Evolutionary conservation across 371 early-diverging fungal species (phyloP).

Genomic region (Fennellomyces sp.): DNA sequence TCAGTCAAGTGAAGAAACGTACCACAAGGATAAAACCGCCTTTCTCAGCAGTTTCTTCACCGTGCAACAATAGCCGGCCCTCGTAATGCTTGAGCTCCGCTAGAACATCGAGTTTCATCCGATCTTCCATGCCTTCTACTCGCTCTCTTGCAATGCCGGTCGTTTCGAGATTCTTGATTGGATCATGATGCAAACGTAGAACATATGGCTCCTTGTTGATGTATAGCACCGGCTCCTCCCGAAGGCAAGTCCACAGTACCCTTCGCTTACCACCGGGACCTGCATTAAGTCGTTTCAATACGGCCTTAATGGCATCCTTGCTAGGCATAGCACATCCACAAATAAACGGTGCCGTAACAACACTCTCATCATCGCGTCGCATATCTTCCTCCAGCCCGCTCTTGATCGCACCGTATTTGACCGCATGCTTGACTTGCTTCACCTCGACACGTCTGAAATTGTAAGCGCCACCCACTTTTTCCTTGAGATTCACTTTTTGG

Average conservation of each 20-base stretch:
- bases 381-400: slow-evolving; percentile 45
- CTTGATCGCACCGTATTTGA: slow-evolving; percentile 50
- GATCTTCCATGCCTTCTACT: slow-evolving; percentile 70
- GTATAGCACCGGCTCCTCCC: slow-evolving; percentile 82
- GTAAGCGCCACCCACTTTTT: slow-evolving; percentile 70
- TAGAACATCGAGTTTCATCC: slow-evolving; percentile 65
- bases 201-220: slow-evolving; percentile 70
- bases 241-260: slow-evolving; percentile 71
- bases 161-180: slow-evolving; percentile 64
- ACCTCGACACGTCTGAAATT: slow-evolving; percentile 65
- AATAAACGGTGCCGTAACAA: slow-evolving; percentile 39
- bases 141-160: slow-evolving; percentile 74
- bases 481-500: slow-evolving; percentile 67
- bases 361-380: slow-evolving; percentile 29
- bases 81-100: slow-evolving; percentile 57
- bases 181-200: slow-evolving; percentile 63
- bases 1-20: background rate
- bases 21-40: slow-evolving; percentile 55
- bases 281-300: slow-evolving; percentile 50
- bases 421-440: slow-evolving; percentile 39
- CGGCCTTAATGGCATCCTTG: slow-evolving; percentile 58
- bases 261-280: slow-evolving; percentile 52
- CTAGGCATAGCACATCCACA: slow-evolving; percentile 73
- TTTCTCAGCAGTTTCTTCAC: slow-evolving; percentile 54
- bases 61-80: slow-evolving; percentile 65